These are phyloP conservation scores for Besnoitia besnoiti DNA, from an alignment of 169 alveolate genomes.

Conservation along the genomic window DNA sequence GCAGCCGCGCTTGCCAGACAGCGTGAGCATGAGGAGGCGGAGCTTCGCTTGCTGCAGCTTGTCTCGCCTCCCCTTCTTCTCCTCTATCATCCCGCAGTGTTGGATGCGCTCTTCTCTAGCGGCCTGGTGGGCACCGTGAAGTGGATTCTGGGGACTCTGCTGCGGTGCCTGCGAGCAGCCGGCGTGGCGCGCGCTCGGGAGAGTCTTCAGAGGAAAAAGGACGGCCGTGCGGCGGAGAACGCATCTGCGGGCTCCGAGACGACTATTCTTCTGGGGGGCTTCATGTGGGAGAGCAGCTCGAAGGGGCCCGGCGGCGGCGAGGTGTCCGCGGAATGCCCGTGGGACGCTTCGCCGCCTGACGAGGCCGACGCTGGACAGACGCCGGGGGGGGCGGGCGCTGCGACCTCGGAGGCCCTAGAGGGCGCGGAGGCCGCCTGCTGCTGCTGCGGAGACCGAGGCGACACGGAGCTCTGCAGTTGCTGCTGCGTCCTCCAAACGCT, in stretches of 20 bases:
- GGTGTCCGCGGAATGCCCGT: not conserved
- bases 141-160: slow-evolving; percentile 61
- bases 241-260: not conserved
- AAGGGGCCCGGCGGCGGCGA: not conserved
- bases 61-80: not conserved
- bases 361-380: not conserved
- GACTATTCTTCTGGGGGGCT: not conserved
- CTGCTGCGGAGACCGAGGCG: not conserved
- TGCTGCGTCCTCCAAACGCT: slow-evolving; percentile 21
- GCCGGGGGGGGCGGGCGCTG: not conserved
- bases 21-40: slow-evolving; percentile 32
- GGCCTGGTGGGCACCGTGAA: slow-evolving; percentile 46
- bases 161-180: slow-evolving; percentile 60
- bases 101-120: slow-evolving; percentile 53
- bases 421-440: not conserved
- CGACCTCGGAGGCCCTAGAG: not conserved
- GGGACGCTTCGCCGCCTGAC: not conserved
- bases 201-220: not conserved
- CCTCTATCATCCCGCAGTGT: slow-evolving; percentile 51
- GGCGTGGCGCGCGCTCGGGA: not conserved
- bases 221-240: not conserved
- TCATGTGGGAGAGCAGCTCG: not conserved
- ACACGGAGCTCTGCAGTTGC: slow-evolving; percentile 9
- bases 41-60: slow-evolving; percentile 39
- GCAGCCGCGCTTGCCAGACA: slow-evolving; percentile 10